Base-by-base conservation (phyloP, 139 green algal genomes). In the Coelastrella sp. region DNA sequence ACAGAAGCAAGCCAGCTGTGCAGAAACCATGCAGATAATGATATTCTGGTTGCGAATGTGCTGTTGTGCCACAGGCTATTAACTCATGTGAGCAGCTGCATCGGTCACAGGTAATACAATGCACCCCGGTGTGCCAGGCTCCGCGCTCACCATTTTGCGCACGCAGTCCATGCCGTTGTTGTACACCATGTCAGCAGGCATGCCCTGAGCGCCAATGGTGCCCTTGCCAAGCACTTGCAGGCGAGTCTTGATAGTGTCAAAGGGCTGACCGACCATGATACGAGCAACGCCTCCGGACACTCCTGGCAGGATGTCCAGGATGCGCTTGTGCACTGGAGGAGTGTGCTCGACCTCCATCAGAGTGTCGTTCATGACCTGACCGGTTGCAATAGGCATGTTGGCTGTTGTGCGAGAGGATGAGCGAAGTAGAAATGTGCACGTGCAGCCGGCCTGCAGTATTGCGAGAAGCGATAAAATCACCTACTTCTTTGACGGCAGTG, bases 221-320 rank as follows among this genome's bases (percentile, higher is more conserved):
- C 92, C 89, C 61, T 90, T 60, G 68, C 92, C 92, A 65, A 94
- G 85, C 87, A 93, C 91, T 27, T 93, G 91, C 15, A 93, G 87
- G 14, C 91, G 91, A 49, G 83, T 87, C 82, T 93, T 93, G 87
- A 93, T 91, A 82, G 91, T 93, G 81, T 93, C 91, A 35, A 93
- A 93, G 25, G 87, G 91, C 76, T 93, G 87, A 68, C 91, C 91
- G 6, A 93, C 85, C 91, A 91, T 86, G n/a, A 94, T 91, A 82
- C 92, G 92, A 8, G 92, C 92, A 35, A 94, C 89, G 27, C 92
- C 92, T 57, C 92, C 89, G 0, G 85, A 88, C 12, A 94, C 65
- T 15, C 92, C 92, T 8, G 92, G 92, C 66, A 92, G 49, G 24
- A 94, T 83, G 57, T 94, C 92, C 70, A 94, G 87, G 22, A 94